phyloP scores from a whole-genome alignment of 768 basidiomycete genomes.

The Russula virescens region DNA sequence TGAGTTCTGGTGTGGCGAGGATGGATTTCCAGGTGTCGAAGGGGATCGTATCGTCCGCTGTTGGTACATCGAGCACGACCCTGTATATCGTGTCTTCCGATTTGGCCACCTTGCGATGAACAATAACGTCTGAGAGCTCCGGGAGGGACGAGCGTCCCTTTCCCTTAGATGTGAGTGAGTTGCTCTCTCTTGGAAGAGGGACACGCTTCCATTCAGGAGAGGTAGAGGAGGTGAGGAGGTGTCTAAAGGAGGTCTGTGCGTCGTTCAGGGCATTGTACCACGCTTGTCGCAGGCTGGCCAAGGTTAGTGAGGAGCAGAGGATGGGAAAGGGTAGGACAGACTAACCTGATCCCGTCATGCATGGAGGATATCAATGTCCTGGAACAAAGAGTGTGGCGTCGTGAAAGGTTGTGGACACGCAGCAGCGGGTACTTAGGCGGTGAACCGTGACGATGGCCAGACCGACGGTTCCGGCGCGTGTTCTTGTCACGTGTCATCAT shows the following conservation, averaged over 20 bases:
- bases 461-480: slow-evolving; percentile 4
- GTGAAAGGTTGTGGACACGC: slow-evolving; percentile 3
- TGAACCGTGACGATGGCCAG: background rate
- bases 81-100: slow-evolving; percentile 74
- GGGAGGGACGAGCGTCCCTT: slow-evolving; percentile 53
- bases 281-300: slow-evolving; percentile 64
- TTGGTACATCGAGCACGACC: slow-evolving; percentile 72
- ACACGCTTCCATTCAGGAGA: slow-evolving; percentile 81
- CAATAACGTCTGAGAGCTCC: slow-evolving; percentile 63
- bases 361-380: background rate
- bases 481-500: no score
- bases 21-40: slow-evolving; percentile 79
- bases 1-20: slow-evolving; percentile 77
- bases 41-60: slow-evolving; percentile 47
- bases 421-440: background rate
- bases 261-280: slow-evolving; percentile 73
- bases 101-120: slow-evolving; percentile 68
- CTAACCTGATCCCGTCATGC: slow-evolving; percentile 51
- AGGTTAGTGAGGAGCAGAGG: background rate
- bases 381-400: background rate
- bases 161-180: slow-evolving; percentile 48
- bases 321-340: slow-evolving; percentile 27
- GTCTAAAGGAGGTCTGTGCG: slow-evolving; percentile 73
- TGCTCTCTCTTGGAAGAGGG: slow-evolving; percentile 37
- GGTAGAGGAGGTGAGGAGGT: slow-evolving; percentile 64